Evolutionary conservation across 805 yeast species (phyloP).

Genomic region (Cyberlindnera americana): DNA sequence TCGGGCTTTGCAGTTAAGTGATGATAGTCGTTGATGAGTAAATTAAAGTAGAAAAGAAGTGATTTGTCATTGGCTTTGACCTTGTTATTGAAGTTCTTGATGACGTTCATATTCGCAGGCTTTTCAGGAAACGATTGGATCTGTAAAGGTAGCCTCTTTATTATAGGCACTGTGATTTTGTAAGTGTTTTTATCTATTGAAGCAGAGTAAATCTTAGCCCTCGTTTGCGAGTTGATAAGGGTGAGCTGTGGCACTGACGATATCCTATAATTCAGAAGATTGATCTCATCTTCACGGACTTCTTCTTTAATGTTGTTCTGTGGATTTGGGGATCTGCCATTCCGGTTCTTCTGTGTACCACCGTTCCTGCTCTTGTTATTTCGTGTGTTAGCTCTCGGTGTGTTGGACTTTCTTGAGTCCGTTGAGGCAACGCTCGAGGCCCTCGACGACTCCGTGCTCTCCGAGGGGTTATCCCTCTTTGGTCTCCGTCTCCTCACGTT

Average conservation of each 20-base stretch:
- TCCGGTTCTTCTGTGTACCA: neutral
- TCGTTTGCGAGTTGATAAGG: conserved; percentile 20
- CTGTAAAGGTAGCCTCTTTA: conserved; percentile 12
- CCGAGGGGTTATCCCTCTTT: too few species aligned
- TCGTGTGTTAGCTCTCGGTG: neutral
- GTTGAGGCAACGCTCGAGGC: neutral
- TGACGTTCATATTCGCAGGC: conserved; percentile 13
- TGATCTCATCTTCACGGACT: conserved; percentile 16
- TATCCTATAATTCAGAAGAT: conserved; percentile 11
- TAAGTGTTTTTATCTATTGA: conserved; percentile 12
- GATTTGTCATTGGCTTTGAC: conserved; percentile 13
- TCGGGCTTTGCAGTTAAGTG: conserved; percentile 11
- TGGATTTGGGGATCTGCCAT: neutral
- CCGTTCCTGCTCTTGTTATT: neutral
- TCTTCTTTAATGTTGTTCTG: conserved; percentile 4
- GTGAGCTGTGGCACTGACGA: conserved; percentile 12
- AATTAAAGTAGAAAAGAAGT: conserved; percentile 21
- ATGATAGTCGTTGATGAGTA: conserved; percentile 21
- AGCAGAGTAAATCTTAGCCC: conserved; percentile 18
- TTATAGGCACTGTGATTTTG: conserved; percentile 20
- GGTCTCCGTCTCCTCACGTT: neutral
- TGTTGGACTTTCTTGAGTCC: neutral
- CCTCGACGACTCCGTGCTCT: too few species aligned
- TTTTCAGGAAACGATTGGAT: conserved; percentile 13
- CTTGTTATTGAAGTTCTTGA: conserved; percentile 26